Base-by-base conservation (phyloP, 1,284 basidiomycete species). In the Anthracocystis setariae region DNA sequence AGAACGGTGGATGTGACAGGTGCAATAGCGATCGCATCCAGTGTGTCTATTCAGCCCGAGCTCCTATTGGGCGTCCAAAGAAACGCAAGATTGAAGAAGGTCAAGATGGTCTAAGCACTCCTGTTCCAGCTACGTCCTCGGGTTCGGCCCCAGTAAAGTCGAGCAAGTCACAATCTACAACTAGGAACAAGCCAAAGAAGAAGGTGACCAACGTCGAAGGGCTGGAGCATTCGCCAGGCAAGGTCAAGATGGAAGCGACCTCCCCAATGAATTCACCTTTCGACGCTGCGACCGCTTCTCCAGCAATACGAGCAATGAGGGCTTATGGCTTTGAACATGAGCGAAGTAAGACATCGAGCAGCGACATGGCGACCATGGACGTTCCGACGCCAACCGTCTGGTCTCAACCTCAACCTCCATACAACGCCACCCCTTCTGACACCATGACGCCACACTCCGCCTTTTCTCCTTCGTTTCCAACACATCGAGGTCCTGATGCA, bases 51-150 rank as follows among this genome's bases (percentile, higher is more conserved):
- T 63, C 70, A 12, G 63, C 72, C 5, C 49, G 76, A 44, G 73
- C 75, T 8, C 76, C 76, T 23, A 78, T 78, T 8, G 76, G 76
- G 13, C 61, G 76, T 3, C 76, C 76, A 7, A 76, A 74, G 45
- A 78, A 78, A 55, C 60, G 76, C 33, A 78, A 74, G 43, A 39
- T 29, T 0, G 60, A 68, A 29, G 53, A 60, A 0, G 59, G n/a
- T 8, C 33, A 60, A 4, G 63, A 59, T 2, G 3, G 29, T 4
- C 25, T 51, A 1, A 20, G 4, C 8, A 37, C 27, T 17, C 40
- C 32, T 18, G 46, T 24, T 29, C n/a, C 35, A 37, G 7, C 35
- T 5, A 17, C 15, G n/a, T 13, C 35, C 8, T 9, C 35, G n/a
- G 15, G 13, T 5, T 37, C 35, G n/a, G 8, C 35, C 5, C 17